phyloP scores from a whole-genome alignment of 2,329 filamentous ascomycete genomes.

The Coniochaeta ligniaria region DNA sequence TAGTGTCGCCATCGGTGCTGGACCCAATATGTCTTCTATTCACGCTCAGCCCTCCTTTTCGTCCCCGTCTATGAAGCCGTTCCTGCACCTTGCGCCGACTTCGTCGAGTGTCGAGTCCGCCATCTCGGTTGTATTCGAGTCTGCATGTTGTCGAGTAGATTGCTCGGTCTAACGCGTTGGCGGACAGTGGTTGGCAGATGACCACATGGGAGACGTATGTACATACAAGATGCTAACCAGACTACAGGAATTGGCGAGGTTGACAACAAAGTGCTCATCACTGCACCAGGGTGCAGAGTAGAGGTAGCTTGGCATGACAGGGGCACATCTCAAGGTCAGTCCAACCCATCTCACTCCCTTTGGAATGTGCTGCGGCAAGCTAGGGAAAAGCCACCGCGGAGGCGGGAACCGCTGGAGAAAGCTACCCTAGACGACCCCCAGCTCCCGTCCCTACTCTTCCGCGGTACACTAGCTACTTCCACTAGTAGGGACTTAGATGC shows the following conservation, averaged over 20 bases:
- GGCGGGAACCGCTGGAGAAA: not conserved
- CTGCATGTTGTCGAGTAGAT: not conserved
- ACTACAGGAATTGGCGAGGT: constrained; percentile 11
- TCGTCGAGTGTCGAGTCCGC: not conserved
- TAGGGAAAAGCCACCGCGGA: not conserved
- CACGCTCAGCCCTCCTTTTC: not conserved
- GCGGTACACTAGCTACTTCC: not conserved
- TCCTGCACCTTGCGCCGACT: not conserved
- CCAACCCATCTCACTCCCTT: constrained; percentile 13
- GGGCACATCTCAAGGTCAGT: constrained; percentile 19
- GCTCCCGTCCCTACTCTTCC: not conserved
- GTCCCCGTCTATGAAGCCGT: not conserved
- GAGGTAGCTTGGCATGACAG: constrained; percentile 20
- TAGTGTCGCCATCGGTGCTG: not conserved
- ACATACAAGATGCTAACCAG: constrained; percentile 12
- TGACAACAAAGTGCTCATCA: constrained; percentile 10
- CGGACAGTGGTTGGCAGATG: not conserved
- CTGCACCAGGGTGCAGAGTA: constrained; percentile 13
- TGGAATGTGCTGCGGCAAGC: not conserved
- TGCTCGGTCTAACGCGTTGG: not conserved
- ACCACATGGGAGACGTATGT: not conserved
- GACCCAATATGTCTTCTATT: not conserved
- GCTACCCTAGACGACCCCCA: not conserved
- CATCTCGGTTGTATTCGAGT: not conserved
- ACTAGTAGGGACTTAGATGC: not conserved